Percentiles rank a stretch among this genome's conserved stretches.
These are phyloP conservation scores for Aphanomyces invadans DNA, from an alignment of 352 stramenopile species.

Conservation along the genomic window DNA sequence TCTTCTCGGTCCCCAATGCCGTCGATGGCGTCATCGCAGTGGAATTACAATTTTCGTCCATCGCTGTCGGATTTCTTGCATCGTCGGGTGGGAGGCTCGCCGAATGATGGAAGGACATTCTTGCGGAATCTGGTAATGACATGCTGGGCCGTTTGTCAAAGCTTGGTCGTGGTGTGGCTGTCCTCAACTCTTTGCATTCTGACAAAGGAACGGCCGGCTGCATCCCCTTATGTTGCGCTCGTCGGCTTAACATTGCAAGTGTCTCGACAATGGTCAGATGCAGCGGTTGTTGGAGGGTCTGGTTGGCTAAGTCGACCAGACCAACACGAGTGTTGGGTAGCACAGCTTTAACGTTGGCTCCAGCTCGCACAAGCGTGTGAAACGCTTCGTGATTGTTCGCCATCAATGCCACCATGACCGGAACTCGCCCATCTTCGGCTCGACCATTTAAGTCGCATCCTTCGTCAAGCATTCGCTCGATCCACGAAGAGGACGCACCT, in stretches of 20 bases:
- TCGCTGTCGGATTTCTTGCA: no score
- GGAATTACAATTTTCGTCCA: no score
- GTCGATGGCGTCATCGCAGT: no score
- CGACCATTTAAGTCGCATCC: conserved; percentile 52
- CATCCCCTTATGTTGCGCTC: no score
- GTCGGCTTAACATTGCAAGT: no score
- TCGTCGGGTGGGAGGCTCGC: no score
- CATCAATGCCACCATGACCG: conserved; percentile 51
- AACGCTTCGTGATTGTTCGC: conserved; percentile 42
- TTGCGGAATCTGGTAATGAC: no score
- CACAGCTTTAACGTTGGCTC: conserved; percentile 36
- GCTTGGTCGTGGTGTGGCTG: no score
- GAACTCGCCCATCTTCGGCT: conserved; percentile 41
- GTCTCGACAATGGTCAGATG: background rate
- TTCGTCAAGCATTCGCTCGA: conserved; percentile 42
- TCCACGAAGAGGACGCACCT: conserved; percentile 34
- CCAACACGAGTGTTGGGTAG: conserved; percentile 42
- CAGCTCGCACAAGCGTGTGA: conserved; percentile 38
- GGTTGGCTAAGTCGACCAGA: conserved; percentile 39
- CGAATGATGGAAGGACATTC: no score
- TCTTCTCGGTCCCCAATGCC: background rate
- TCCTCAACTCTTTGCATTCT: no score
- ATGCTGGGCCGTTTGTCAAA: no score
- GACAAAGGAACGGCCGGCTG: no score
- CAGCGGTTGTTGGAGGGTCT: background rate